Conservation (phyloP, 306 rosid species). For the Gastrolobium bilobum region DNA sequence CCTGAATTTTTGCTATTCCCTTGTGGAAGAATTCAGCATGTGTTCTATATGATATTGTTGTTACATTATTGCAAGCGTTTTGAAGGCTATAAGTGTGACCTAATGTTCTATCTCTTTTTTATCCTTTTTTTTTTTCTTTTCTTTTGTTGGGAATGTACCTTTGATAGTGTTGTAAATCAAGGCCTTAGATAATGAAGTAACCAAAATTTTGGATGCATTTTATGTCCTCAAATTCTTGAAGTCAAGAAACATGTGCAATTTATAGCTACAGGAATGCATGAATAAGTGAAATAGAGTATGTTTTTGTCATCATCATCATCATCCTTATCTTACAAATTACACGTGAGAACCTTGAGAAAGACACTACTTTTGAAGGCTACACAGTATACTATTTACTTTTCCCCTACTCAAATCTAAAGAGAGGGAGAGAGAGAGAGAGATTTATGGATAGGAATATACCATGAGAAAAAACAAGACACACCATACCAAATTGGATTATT, state of each 20-base stretch:
- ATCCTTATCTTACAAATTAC: constrained; percentile 53
- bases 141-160: constrained; percentile 38
- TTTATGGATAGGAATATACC: constrained; percentile 59
- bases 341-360: constrained; percentile 61
- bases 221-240: constrained; percentile 40
- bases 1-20: constrained; percentile 45
- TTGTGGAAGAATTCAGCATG: constrained; percentile 52
- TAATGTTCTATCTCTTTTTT: constrained; percentile 10
- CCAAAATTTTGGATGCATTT: constrained; percentile 51
- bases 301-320: constrained; percentile 40
- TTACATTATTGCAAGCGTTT: constrained; percentile 51
- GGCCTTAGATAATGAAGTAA: constrained; percentile 54
- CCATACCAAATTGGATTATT: constrained; percentile 47
- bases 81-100: constrained; percentile 53
- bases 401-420: constrained; percentile 46
- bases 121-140: background rate
- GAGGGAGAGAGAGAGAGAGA: constrained; percentile 53
- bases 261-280: constrained; percentile 20
- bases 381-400: constrained; percentile 47
- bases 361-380: constrained; percentile 50
- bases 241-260: background rate
- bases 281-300: constrained; percentile 20
- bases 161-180: constrained; percentile 54
- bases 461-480: constrained; percentile 34
- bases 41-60: constrained; percentile 50